A percentile compares a stretch with the other conserved stretches of the same genome.
These are phyloP conservation scores for Daphne laureola DNA, from an alignment of 441 rosid genomes.

Conservation along the genomic window DNA sequence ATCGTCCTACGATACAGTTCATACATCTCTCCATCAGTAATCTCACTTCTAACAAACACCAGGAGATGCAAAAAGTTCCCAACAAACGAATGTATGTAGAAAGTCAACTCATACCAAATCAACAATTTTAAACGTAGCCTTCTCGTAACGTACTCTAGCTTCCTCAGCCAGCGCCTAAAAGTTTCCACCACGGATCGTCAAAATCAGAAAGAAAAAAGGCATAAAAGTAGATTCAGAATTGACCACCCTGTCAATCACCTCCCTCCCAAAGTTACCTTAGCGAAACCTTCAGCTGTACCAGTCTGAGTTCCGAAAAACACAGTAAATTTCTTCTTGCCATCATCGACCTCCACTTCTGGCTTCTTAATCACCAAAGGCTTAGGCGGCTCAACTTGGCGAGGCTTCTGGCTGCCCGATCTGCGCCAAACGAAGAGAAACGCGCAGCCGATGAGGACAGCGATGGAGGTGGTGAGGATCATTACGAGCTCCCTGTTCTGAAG, in stretches of 20 bases:
- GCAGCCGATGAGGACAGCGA: constrained; percentile 83
- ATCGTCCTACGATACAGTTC: constrained; percentile 52
- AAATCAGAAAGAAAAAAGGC: not conserved
- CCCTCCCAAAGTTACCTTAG: constrained; percentile 52
- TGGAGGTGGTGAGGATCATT: constrained; percentile 64
- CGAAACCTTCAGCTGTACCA: constrained; percentile 98
- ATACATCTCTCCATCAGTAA: not conserved
- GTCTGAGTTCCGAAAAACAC: constrained; percentile 93
- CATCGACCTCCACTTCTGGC: constrained; percentile 52
- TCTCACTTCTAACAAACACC: not conserved
- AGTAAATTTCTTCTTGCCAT: constrained; percentile 67
- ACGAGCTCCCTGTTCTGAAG: constrained; percentile 65
- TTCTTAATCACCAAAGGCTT: constrained; percentile 50
- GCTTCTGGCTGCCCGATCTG: constrained; percentile 43
- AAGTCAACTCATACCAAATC: constrained; percentile 52
- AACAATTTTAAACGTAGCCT: constrained; percentile 60
- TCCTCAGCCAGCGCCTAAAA: constrained; percentile 82
- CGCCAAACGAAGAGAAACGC: constrained; percentile 62
- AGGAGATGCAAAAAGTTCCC: not conserved
- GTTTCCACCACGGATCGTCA: not conserved
- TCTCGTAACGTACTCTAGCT: constrained; percentile 83
- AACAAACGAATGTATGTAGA: not conserved
- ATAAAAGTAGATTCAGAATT: too few relatives aligned
- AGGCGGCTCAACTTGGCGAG: constrained; percentile 38
- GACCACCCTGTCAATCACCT: not conserved